Conservation (phyloP, 2,329 filamentous ascomycete genomes). For the Dactylellina haptotyla region DNA sequence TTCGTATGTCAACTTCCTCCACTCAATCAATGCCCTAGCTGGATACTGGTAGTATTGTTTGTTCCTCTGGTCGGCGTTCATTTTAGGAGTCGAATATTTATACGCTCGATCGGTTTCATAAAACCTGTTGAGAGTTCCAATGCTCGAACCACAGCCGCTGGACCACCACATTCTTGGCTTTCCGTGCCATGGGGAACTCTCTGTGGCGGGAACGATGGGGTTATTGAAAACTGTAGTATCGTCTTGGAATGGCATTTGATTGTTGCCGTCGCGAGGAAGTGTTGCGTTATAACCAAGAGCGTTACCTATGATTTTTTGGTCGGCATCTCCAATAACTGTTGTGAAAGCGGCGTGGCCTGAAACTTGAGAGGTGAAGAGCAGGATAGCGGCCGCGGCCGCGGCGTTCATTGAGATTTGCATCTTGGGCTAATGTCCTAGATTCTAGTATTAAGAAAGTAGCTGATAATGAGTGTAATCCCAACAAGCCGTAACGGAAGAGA, state of each 20-base stretch:
- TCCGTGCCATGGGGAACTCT: background rate
- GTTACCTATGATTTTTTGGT: background rate
- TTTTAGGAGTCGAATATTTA: slow-evolving; percentile 2
- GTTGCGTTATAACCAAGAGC: slow-evolving; percentile 11
- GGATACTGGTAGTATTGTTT: slow-evolving; percentile 12
- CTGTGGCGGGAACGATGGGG: slow-evolving; percentile 11
- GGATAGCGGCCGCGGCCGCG: slow-evolving; percentile 11
- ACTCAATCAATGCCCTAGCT: slow-evolving; percentile 7
- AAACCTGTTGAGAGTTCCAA: slow-evolving; percentile 7
- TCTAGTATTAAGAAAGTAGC: background rate
- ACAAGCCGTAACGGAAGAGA: background rate
- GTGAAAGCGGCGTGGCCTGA: slow-evolving; percentile 12
- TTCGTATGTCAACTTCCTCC: slow-evolving; percentile 1
- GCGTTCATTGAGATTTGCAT: slow-evolving; percentile 21
- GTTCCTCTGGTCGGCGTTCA: background rate
- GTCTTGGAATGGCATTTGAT: background rate
- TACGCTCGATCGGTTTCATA: slow-evolving; percentile 1
- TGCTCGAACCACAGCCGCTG: slow-evolving; percentile 27
- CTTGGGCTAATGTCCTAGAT: background rate
- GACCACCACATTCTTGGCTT: slow-evolving; percentile 1
- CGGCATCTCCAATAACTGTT: slow-evolving; percentile 14
- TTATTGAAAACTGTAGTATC: slow-evolving; percentile 7
- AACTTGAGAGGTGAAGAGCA: slow-evolving; percentile 4
- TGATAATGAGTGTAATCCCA: no score
- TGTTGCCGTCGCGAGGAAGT: slow-evolving; percentile 9